Evolutionary conservation across 805 yeast species (phyloP), one percentile per base, ranked within the genome.

Genomic region (Groenewaldozyma salmanticensis): DNA sequence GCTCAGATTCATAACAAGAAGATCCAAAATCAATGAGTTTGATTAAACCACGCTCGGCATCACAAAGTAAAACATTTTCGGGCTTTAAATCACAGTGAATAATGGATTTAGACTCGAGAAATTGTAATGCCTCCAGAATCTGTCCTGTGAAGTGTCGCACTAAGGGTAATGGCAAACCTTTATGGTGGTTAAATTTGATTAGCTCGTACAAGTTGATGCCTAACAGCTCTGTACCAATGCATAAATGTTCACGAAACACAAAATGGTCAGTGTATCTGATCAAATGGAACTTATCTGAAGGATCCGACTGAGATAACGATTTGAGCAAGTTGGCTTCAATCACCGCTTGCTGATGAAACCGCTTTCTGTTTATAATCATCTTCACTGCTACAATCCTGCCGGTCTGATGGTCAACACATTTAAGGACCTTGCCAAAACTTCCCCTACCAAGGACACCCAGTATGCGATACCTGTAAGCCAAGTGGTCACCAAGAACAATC

Each of bases 71-170:
- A 29, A 86, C 65, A 58, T 86, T 86, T 52, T 84, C 95, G 0
- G 94, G 95, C 54, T 86, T 86, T 42, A 86, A 63, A 56, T 86
- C 95, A 52, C 94, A 85, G 55, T 86, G 95, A 20, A 86, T 75
- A 4, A 86, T 70, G 9, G 68, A 64, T 21, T 66, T 54, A 0
- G 61, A 48, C 50, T 81, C 87, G 27, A 86, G 65, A 47, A 67
- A 76, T n/a, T 67, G 58, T 34, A 86, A 57, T 0, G 84, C 88
- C 5, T 64, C 56, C 11, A 83, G 59, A 3, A 82, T 62, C 45
- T 82, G 84, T 33, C 49, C 55, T 0, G 79, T 62, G 53, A 84
- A 70, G 20, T 53, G 53, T 37, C 59, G 50, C 7, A 62, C 62
- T 21, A 65, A 50, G 4, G 46, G 45, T 33, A 55, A 33, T 3